Base-by-base conservation (phyloP, 345 rosid species). In the Brassica incana region DNA sequence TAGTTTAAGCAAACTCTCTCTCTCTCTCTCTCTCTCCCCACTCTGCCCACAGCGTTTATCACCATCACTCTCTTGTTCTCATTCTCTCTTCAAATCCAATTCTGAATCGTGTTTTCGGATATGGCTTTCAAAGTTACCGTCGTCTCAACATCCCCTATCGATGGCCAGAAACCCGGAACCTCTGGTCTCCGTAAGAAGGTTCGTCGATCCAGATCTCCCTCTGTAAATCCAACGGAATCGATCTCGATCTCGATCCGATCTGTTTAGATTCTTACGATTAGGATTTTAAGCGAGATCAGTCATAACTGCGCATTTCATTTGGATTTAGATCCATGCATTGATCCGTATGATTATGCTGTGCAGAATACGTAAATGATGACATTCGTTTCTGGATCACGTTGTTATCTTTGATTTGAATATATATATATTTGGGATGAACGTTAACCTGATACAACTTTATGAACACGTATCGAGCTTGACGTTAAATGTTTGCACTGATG, bases 181-280 rank as follows among this genome's bases (percentile, higher is more conserved):
- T 96, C 99, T 72, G 98, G 99, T 64, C 99, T 96, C 76, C 98
- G 98, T 78, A 96, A 96, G 91, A 96, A 93, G 99, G 99, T 93
- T 78, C 74, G 75, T 73, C 15, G 16, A 71, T 76, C 63, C 45
- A 52, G 8, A 35, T 65, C 50, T 33, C 23, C 69, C 5, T 38
- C 60, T 14, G 25, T 0, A 45, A 69, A 62, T 10, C 25, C 3
- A 65, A 5, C 71, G 33, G 6, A 23, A 45, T 6, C 18, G 72
- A 77, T 56, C 62, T 72, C 16, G 72, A 77, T 56, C 62, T 72
- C 14, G 73, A 72, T 78, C 73, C 9, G 73, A 78, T 78, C 81
- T 78, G 23, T 65, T 50, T 59, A 45, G 8, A 38, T 43, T 30
- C 0, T 20, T 0, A 23, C 43, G 1, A 33, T 6, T 35, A 16